A percentile compares a stretch with the other conserved stretches of the same genome.
Conservation (phyloP, 2,329 filamentous ascomycete species). For the Apiospora arundinis region DNA sequence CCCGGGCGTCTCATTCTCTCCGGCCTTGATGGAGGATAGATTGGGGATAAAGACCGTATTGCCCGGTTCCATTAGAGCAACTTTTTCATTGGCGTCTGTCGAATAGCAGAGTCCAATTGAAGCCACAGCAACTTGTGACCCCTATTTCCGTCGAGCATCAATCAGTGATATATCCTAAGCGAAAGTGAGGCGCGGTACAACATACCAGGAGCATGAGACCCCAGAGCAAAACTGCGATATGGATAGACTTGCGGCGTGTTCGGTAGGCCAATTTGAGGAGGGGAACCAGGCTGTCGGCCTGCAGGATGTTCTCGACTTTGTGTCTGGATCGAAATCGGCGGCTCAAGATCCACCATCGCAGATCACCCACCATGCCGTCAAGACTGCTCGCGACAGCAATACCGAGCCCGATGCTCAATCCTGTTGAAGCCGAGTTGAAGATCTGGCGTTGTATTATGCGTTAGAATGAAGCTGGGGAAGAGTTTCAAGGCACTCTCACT, state of each 20-base stretch:
- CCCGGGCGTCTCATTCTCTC: constrained; percentile 29
- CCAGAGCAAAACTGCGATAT: constrained; percentile 38
- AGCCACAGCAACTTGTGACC: constrained; percentile 50
- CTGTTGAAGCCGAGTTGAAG: constrained; percentile 53
- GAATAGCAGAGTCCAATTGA: constrained; percentile 50
- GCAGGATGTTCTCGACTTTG: constrained; percentile 46
- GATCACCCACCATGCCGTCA: constrained; percentile 50
- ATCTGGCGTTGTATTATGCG: too few species aligned
- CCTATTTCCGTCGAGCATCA: constrained; percentile 33
- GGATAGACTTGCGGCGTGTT: constrained; percentile 36
- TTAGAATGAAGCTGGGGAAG: too few species aligned
- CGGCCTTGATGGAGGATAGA: constrained; percentile 43
- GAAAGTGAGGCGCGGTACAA: not conserved
- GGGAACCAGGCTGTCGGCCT: constrained; percentile 40
- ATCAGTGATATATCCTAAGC: not conserved
- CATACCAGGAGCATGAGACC: constrained; percentile 41
- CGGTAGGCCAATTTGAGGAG: constrained; percentile 37
- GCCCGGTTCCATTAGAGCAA: constrained; percentile 41
- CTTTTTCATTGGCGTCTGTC: constrained; percentile 44
- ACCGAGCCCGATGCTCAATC: constrained; percentile 49
- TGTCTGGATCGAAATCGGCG: constrained; percentile 42
- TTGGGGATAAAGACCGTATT: constrained; percentile 44
- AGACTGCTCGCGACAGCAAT: constrained; percentile 50
- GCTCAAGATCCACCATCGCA: constrained; percentile 54
- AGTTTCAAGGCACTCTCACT: constrained; percentile 29